Base-by-base conservation (phyloP, 768 basidiomycete genomes). In the Pisolithus orientalis region DNA sequence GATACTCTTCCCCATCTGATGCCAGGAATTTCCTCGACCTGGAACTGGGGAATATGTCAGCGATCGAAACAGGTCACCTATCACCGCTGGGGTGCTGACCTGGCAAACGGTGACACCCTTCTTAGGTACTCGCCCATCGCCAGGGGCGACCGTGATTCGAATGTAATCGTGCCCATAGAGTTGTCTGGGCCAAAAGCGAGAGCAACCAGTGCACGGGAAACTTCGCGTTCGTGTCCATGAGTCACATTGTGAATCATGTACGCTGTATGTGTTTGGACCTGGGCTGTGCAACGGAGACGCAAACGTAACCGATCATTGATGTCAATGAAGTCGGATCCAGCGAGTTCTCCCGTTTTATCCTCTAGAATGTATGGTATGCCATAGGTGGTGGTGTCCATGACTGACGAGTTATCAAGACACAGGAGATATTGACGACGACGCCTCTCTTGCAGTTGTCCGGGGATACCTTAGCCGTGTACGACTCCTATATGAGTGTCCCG, bases 281-380 rank as follows among this genome's bases (percentile, higher is more conserved):
- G 68, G 0, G 72, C 69, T 8, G 77, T 81, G 54, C 80, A 76
- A 34, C 76, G 73, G 51, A 82, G 69, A 47, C 62, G 64, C 55
- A 84, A 68, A 29, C 69, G 70, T 61, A 84, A 72, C 17, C 85
- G 82, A 45, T 80, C 80, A 64, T 86, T 72, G 56, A 85, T 70
- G 66, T 87, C 86, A 46, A 75, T 62, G 60, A 82, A 87, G 17
- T 82, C 77, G 4, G 82, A 77, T 34, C 76, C 80, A 11, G 70
- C 68, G 37, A 82, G 65, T 34, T 60, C 66, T 4, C 83, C 84
- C 6, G 77, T 78, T 51, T 70, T 78, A 69, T 87, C 85, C 61
- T 84, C 81, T 52, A 88, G 78, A 58, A 85, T 77, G 65, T 70
- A 79, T 38, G 83, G 80, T 59, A 84, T 69, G 51, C 78, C 80